Percentiles rank a stretch among this genome's conserved stretches.
Conservation (phyloP, 305 asterid genomes). For the Fraxinus velutina region DNA sequence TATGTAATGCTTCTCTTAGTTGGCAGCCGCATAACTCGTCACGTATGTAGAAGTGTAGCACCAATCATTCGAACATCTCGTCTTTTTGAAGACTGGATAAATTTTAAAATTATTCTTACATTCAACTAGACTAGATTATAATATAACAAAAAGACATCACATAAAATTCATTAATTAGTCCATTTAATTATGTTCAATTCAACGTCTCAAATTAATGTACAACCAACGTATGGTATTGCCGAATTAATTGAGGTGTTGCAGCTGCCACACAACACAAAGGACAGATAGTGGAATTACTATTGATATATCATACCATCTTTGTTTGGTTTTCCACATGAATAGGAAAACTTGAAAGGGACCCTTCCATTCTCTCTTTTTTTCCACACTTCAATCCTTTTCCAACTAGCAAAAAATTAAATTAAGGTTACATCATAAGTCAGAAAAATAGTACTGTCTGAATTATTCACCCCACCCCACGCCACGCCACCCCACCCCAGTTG, state of each 20-base stretch:
- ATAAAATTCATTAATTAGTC: neutral
- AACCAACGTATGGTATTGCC: neutral
- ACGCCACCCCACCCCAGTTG: conserved; percentile 1
- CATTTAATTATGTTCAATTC: neutral
- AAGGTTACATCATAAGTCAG: conserved; percentile 7
- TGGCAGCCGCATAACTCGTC: neutral
- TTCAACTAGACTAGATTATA: neutral
- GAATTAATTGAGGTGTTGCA: conserved; percentile 5
- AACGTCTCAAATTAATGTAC: neutral
- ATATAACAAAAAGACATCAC: neutral
- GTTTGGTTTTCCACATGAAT: conserved; percentile 22
- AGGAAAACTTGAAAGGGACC: conserved; percentile 33
- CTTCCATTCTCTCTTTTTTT: conserved; percentile 13
- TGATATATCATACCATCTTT: conserved; percentile 25
- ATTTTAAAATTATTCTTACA: neutral
- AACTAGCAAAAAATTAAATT: conserved; percentile 23
- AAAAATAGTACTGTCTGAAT: conserved; percentile 24
- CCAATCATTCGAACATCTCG: neutral
- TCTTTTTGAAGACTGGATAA: neutral
- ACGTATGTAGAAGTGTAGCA: neutral
- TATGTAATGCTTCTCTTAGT: neutral
- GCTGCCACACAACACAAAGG: conserved; percentile 4
- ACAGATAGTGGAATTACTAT: conserved; percentile 27
- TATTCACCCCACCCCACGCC: neutral
- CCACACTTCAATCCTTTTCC: conserved; percentile 23